Percentiles rank a stretch among this genome's conserved stretches.
phyloP scores from a whole-genome alignment of 164 flowering plant species.

The Houttuynia cordata region DNA sequence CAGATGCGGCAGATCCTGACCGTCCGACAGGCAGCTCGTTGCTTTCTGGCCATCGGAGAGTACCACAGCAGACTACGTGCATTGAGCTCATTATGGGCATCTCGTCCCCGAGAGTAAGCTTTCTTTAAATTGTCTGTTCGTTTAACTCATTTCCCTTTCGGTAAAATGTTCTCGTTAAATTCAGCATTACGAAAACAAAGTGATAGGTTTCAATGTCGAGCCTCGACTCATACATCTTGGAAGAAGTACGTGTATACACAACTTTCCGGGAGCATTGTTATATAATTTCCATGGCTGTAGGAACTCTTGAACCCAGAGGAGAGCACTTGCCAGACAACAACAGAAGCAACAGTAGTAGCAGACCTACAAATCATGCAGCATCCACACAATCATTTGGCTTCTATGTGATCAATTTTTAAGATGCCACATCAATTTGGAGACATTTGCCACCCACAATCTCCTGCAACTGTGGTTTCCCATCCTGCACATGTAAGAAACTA shows the following conservation, averaged over 20 bases:
- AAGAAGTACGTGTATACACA: neutral
- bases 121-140: too few species aligned
- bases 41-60: constrained; percentile 83
- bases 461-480: neutral
- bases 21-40: constrained; percentile 75
- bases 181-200: too few species aligned
- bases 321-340: constrained; percentile 52
- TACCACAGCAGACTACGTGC: constrained; percentile 80
- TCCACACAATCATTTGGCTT: constrained; percentile 38
- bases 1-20: constrained; percentile 71
- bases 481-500: neutral
- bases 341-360: constrained; percentile 1
- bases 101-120: constrained; percentile 88
- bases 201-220: too few species aligned
- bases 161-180: too few species aligned
- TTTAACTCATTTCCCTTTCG: too few species aligned
- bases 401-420: neutral
- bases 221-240: too few species aligned
- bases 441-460: too few species aligned
- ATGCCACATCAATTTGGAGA: constrained; percentile 26
- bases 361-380: constrained; percentile 70
- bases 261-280: too few species aligned
- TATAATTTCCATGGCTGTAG: too few species aligned
- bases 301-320: constrained; percentile 51
- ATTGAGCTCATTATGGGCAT: constrained; percentile 84